Evolutionary conservation across 2,329 filamentous ascomycete genomes (phyloP), one percentile per base, ranked within the genome.

Genomic region (Diplocarpon mali): DNA sequence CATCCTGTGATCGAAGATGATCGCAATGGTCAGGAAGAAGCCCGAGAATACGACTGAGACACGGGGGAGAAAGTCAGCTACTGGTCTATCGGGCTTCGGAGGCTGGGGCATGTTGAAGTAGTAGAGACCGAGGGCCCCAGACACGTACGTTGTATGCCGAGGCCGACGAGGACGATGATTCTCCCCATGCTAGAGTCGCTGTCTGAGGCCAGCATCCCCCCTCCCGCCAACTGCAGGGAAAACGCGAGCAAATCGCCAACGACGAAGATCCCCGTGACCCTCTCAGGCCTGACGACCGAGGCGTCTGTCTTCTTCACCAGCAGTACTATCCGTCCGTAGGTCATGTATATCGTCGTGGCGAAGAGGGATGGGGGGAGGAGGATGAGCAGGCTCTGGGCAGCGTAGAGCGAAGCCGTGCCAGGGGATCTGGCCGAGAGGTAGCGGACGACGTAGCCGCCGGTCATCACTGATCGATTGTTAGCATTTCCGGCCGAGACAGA

Each of bases 41-140:
- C 62, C 60, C 47, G 74, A 74, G 48, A 70, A 67, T 7, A 69
- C 72, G 9, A 57, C 42, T 3, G 80, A 73, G 47, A 79, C 79
- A 3, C 20, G 20, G 20, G 20, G 20, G 7, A 7, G 20, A 24
- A 24, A 7, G 20, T 24, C 20, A 24, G 20, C 20, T 7, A 24
- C 20, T 7, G 20, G 20, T 24, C 20, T 24, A 7, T 7, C 20
- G 20, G 20, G 20, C 4, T 24, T 24, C 20, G 7, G 20, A 24
- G 20, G 7, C 3, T 4, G 20, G 7, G 20, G 20, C 4, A 7
- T 3, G 7, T 7, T 3, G 3, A 7, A 24, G 20, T 4, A 24
- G 20, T 4, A 7, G 20, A 24, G 7, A 24, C 20, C 4, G 20
- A 24, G 20, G 20, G 20, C 4, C 20, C 7, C 20, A 7, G 7